Conservation (phyloP, 2,329 filamentous ascomycete species). For the Hirsutella minnesotensis region DNA sequence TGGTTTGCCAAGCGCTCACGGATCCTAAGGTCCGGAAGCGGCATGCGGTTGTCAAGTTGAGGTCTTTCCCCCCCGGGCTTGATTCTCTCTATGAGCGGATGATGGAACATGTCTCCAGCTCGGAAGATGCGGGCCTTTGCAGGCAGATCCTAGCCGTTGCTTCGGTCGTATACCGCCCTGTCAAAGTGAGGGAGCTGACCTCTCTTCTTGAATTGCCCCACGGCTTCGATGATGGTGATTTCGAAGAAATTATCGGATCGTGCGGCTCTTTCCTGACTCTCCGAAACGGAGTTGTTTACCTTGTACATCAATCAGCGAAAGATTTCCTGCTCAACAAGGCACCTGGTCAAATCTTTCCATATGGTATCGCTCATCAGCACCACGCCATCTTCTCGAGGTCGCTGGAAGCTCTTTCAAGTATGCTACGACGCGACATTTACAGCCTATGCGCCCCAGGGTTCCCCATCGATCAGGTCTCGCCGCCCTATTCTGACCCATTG, state of each 20-base stretch:
- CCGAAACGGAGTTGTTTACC: constrained; percentile 16
- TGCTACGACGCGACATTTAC: constrained; percentile 12
- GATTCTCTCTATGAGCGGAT: constrained; percentile 25
- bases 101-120: constrained; percentile 18
- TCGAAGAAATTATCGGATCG: constrained; percentile 16
- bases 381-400: background rate
- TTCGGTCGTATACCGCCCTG: constrained; percentile 20
- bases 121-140: constrained; percentile 17
- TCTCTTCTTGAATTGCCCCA: constrained; percentile 8
- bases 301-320: constrained; percentile 32
- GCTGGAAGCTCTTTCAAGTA: background rate
- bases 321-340: constrained; percentile 12
- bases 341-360: background rate
- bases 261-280: constrained; percentile 29
- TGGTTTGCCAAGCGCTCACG: constrained; percentile 10
- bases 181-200: constrained; percentile 22
- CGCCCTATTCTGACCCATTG: constrained; percentile 5
- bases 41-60: constrained; percentile 5
- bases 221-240: constrained; percentile 4
- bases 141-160: constrained; percentile 19
- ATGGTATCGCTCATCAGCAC: background rate
- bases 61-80: constrained; percentile 22
- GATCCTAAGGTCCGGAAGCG: constrained; percentile 1
- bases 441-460: constrained; percentile 7
- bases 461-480: background rate